Evolutionary conservation across 2,329 filamentous ascomycete species (phyloP), one percentile per base, ranked within the genome.

Genomic region (Fusarium sp.): DNA sequence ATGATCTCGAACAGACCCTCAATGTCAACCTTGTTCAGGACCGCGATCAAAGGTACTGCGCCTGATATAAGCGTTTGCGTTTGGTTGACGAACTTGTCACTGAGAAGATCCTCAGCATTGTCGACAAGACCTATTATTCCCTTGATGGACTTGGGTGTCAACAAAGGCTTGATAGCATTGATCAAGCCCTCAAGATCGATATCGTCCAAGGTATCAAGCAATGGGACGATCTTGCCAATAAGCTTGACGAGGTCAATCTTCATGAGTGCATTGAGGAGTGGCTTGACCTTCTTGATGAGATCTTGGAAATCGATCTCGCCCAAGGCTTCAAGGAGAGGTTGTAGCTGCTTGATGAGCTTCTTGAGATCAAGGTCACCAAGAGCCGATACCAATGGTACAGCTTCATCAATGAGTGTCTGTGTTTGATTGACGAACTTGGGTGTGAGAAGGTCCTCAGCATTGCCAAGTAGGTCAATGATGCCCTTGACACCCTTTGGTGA

Each of bases 81-180:
- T 45, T 81, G 75, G 49, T 81, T 80, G 68, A 82, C 80, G 46
- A 82, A 81, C 14, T 76, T 75, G 45, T 58, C 55, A 1, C 75
- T 81, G 26, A 81, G 74, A 2, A 81, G 72, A n/a, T 75, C 70
- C 55, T 80, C 79, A 0, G 79, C 80, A 41, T 81, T 81, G 20
- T 65, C 73, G 2, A 80, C 70, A 0, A 80, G 72, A 5, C 78
- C 77, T 3, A 80, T 62, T 7, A 82, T 61, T 7, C 78, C 79
- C 54, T 75, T 69, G 9, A 81, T 66, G 0, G 75, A 76, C 14
- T 74, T 45, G 2, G 78, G 74, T 1, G 78, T 79, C 32, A 82
- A 71, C 13, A 79, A 68, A 5, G 79, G 80, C 20, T 75, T 69
- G 17, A 81, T 22, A 1, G 75, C 72, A 14, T 79, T 62, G 39